Evolutionary conservation across 2,329 filamentous ascomycete genomes (phyloP), one percentile per base, ranked within the genome.

Genomic region (Trichoderma polysporum): DNA sequence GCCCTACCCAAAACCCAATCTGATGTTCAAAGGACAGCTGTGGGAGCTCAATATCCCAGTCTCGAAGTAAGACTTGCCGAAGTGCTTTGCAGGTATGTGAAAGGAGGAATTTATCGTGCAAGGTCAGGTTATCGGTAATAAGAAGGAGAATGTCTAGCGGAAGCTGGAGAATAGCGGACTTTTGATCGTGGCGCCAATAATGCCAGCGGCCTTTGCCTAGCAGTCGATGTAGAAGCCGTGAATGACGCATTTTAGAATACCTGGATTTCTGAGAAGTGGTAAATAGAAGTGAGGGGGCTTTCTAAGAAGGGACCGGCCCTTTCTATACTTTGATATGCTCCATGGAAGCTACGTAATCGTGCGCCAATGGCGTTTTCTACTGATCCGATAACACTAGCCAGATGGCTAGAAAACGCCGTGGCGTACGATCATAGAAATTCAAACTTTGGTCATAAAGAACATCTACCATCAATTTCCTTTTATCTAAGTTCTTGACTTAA

Each of bases 61-160:
- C 49, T 33, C 25, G 15, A 25, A 52, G 13, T 35, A 37, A 5
- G 33, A 61, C 25, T 35, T n/a, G 45, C 17, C 49, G 60, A 10
- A 63, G 8, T 4, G 60, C 50, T 45, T 25, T 53, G n/a, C 60
- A 63, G 29, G 60, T 63, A 5, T 63, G 60, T n/a, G 60, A 63
- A 35, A 63, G 49, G 15, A 35, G 49, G 7, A 63, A 25, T 53
- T 33, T 63, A 54, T 63, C 60, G 13, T 53, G 49, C 4, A 63
- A 33, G 2, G 25, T 4, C 27, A 63, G 25, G 6, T 54, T 22
- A 4, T 63, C 25, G 6, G n/a, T 33, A 19, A 63, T 54, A 17
- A 63, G 60, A 54, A 54, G 12, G 9, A 54, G 33, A 31, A 54
- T 53, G 10, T 54, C 60, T 22, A 31, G n/a, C 15, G 49, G 60